Evolutionary conservation across 2,329 filamentous ascomycete species (phyloP).

Genomic region (Aureobasidium sp.): DNA sequence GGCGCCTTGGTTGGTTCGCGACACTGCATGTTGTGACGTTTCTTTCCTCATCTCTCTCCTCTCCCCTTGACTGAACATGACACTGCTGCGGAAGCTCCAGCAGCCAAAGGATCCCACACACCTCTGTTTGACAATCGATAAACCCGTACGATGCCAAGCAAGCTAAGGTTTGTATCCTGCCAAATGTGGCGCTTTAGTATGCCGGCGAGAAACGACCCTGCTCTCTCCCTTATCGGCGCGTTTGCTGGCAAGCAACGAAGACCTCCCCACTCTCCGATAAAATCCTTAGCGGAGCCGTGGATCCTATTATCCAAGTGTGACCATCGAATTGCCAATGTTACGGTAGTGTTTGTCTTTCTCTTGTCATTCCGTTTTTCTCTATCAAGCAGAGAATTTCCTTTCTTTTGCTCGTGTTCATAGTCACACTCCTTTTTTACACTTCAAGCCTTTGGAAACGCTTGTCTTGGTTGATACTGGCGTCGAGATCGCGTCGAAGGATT

Average conservation of each 20-base stretch:
- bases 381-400: neutral
- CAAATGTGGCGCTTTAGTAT: constrained; percentile 6
- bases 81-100: neutral
- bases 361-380: neutral
- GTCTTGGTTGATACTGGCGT: neutral
- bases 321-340: constrained; percentile 2
- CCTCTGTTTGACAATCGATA: neutral
- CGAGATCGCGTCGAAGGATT: constrained; percentile 2
- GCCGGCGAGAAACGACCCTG: neutral
- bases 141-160: neutral
- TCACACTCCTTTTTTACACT: constrained; percentile 1
- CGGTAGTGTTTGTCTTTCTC: neutral
- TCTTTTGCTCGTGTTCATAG: neutral
- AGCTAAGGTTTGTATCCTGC: neutral
- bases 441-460: constrained; percentile 3
- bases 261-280: neutral
- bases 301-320: constrained; percentile 3
- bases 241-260: constrained; percentile 1
- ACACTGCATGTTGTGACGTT: constrained; percentile 6
- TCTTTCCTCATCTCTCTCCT: neutral
- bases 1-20: neutral
- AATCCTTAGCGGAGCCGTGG: constrained; percentile 8
- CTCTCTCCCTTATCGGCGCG: constrained; percentile 2
- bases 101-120: constrained; percentile 3
- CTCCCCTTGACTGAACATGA: constrained; percentile 7